phyloP scores from a whole-genome alignment of 2,329 filamentous ascomycete genomes.

The Exophiala aquamarina region DNA sequence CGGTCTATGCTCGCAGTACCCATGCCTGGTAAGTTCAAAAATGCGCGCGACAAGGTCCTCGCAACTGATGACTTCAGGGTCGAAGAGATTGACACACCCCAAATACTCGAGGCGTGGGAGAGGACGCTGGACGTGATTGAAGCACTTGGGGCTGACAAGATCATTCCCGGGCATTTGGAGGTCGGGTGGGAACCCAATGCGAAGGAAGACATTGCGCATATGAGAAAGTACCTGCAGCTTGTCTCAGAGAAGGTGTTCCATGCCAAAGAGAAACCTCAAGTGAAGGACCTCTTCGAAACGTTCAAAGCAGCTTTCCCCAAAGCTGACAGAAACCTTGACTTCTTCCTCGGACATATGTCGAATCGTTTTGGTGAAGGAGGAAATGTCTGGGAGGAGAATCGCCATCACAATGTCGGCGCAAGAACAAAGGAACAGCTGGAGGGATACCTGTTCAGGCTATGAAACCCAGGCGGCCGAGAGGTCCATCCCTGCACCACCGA shows the following conservation, averaged over 20 bases:
- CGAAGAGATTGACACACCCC: constrained; percentile 33
- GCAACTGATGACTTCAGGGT: constrained; percentile 23
- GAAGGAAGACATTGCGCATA: constrained; percentile 32
- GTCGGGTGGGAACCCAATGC: constrained; percentile 31
- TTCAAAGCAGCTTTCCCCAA: constrained; percentile 34
- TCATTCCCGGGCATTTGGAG: constrained; percentile 27
- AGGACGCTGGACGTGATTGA: constrained; percentile 31
- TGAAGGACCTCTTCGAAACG: constrained; percentile 32
- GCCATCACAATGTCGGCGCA: constrained; percentile 29
- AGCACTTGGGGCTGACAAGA: constrained; percentile 13
- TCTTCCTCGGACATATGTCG: constrained; percentile 35
- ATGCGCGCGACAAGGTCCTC: neutral
- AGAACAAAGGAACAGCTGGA: constrained; percentile 11
- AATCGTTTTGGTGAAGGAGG: constrained; percentile 36
- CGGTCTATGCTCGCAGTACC: constrained; percentile 34
- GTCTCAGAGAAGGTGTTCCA: constrained; percentile 33
- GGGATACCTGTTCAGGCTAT: constrained; percentile 10
- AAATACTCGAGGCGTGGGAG: constrained; percentile 30
- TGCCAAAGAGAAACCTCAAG: constrained; percentile 28
- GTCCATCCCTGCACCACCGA: no score
- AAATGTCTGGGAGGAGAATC: constrained; percentile 34
- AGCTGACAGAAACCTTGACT: constrained; percentile 34
- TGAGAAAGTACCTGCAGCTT: constrained; percentile 31
- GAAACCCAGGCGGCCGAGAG: no score
- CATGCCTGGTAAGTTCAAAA: constrained; percentile 32